Base-by-base conservation (phyloP, 2,329 filamentous ascomycete species). In the Aurifilum marmelostoma region DNA sequence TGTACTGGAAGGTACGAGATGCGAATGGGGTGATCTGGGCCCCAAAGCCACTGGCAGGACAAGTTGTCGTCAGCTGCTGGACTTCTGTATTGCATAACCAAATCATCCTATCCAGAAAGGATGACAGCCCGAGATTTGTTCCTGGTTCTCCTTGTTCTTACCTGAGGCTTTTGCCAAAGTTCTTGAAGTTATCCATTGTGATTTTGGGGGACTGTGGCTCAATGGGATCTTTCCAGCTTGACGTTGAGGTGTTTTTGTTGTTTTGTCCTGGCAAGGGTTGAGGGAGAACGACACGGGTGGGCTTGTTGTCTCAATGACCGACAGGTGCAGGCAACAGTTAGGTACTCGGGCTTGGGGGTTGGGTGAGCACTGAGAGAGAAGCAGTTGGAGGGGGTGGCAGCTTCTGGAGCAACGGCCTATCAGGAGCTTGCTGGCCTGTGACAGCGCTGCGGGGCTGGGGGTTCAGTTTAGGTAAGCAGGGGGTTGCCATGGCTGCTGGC, bases 1-100 rank as follows among this genome's bases (percentile, higher is more conserved):
- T 93, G 85, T 95, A 97, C 84, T 99, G 96, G 81, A 97, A 93
- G 68, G 94, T 97, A 78, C 95, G 92, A 77, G 93, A 92, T 73
- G 94, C 94, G 79, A 97, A 97, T 47, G 96, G 96, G 73, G 93
- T 94, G 82, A 98, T 92, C 75, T 91, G 90, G 73, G 92, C 91
- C 78, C 94, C 94, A 77, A 89, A 79, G 77, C 84, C 85, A 75
- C 73, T 78, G 77, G 76, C 71, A 72, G 69, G 61, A 56, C 61
- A 61, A 60, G 74, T 74, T 78, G 75, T 77, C 32, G 12, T 56
- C 78, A 78, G 79, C 75, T 68, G 60, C 68, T 65, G 72, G 8
- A 66, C 66, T 18, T 66, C 56, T 63, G 27, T 54, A 32, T 41
- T 37, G 66, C 34, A 64, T 32, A 24, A 67, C 67, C 72, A 68